phyloP scores from a whole-genome alignment of 495 filamentous ascomycete species.

The Podospora didyma region DNA sequence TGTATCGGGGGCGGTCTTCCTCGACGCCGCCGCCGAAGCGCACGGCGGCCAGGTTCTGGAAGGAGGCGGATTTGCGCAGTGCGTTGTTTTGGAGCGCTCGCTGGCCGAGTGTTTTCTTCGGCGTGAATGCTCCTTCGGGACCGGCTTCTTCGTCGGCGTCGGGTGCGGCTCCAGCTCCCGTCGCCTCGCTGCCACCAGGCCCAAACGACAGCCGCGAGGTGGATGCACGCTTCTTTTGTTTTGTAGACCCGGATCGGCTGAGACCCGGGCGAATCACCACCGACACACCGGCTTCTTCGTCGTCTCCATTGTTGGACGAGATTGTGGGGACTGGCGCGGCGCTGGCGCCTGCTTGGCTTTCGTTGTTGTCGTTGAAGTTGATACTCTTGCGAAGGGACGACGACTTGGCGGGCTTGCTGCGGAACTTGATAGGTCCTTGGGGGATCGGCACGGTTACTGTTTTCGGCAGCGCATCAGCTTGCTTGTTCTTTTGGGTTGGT shows the following conservation, averaged over 20 bases:
- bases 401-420: slow-evolving; percentile 45
- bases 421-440: slow-evolving; percentile 39
- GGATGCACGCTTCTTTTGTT: slow-evolving; percentile 59
- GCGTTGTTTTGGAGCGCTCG: slow-evolving; percentile 70
- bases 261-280: slow-evolving; percentile 34
- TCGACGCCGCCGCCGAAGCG: slow-evolving; percentile 53
- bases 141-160: slow-evolving; percentile 41
- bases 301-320: slow-evolving; percentile 23
- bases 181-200: slow-evolving; percentile 41
- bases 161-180: slow-evolving; percentile 34
- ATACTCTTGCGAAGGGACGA: slow-evolving; percentile 49
- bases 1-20: slow-evolving; percentile 75
- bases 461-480: slow-evolving; percentile 35
- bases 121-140: slow-evolving; percentile 30
- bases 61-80: slow-evolving; percentile 37
- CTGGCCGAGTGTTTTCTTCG: slow-evolving; percentile 69
- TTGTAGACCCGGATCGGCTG: slow-evolving; percentile 35
- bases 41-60: slow-evolving; percentile 31
- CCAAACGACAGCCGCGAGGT: slow-evolving; percentile 75
- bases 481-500: slow-evolving; percentile 23
- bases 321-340: neutral
- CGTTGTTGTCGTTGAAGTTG: slow-evolving; percentile 35
- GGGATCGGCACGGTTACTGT: slow-evolving; percentile 19
- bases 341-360: slow-evolving; percentile 15
- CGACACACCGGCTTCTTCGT: slow-evolving; percentile 34